A percentile compares a stretch with the other conserved stretches of the same genome.
Evolutionary conservation across 805 yeast genomes (phyloP).

Genomic region (Candida nemodendra): DNA sequence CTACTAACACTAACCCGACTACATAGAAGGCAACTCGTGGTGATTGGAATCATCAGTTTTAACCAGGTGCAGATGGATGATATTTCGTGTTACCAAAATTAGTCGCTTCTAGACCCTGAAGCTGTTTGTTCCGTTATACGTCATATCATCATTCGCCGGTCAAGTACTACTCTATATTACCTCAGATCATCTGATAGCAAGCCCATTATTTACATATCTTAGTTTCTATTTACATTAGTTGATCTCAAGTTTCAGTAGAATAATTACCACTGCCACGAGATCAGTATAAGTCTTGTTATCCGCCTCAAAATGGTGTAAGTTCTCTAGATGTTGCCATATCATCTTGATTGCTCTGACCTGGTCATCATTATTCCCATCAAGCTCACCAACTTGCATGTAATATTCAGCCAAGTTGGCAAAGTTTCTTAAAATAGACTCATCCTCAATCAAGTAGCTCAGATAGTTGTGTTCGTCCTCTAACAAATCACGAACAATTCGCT

Average conservation of each 20-base stretch:
- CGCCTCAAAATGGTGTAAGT: constrained; percentile 9
- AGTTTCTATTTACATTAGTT: no score
- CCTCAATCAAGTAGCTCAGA: constrained; percentile 7
- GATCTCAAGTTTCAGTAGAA: constrained; percentile 5
- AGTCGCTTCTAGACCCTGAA: no score
- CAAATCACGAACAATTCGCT: constrained; percentile 8
- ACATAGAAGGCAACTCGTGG: no score
- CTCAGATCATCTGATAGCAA: no score
- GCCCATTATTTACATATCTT: no score
- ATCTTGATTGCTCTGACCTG: constrained; percentile 8
- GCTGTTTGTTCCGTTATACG: no score
- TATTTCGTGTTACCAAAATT: no score
- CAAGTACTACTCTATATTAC: no score
- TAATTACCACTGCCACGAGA: constrained; percentile 8
- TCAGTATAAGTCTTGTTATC: constrained; percentile 3
- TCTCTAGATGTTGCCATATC: constrained; percentile 11
- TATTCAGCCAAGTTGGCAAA: constrained; percentile 12
- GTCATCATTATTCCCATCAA: constrained; percentile 14
- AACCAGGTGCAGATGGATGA: no score
- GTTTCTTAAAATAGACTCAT: constrained; percentile 9
- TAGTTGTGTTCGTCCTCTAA: constrained; percentile 8
- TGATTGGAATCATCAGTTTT: no score
- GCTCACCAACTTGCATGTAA: constrained; percentile 10
- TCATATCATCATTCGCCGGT: no score
- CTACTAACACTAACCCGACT: no score